Evolutionary conservation across 768 basidiomycete species (phyloP), one percentile per base, ranked within the genome.

Genomic region (Lactifluus piperatus): DNA sequence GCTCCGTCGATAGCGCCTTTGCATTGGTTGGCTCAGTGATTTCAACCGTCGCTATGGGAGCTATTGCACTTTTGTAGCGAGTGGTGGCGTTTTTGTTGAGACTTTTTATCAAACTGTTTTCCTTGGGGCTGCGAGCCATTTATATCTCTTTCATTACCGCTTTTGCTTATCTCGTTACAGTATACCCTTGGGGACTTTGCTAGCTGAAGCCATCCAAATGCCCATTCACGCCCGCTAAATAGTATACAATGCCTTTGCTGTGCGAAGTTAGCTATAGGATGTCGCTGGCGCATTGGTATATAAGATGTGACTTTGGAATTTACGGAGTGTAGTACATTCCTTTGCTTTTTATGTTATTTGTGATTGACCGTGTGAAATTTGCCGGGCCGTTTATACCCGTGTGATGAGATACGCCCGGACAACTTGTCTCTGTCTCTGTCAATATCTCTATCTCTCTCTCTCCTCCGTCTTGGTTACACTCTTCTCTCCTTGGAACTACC

Each of bases 21-120:
- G 65, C 69, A 13, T 62, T 68, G 30, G 54, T 74, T 24, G 58
- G 73, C 44, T 68, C 71, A 20, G 51, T 74, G 34, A 51, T 75
- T 5, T 74, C 70, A 32, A 68, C 71, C 22, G 68, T 71, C 10
- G 74, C 70, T 18, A 62, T 75, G 13, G 71, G 66, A 1, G 66
- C 67, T n/a, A 63, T 68, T 10, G 69, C 71, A 29, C 56, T 74
- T 24, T 57, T 69, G 36, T 71, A 60, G 62, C 50, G 18, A 32
- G 61, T 22, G 3, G 32, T 4, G 22, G 43, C 13, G n/a, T 3
- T 13, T 22, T 34, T 20, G 29, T 44, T 26, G 0, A 0, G 14
- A 27, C 41, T 34, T 10, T 14, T 46, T 47, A 22, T 49, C 34
- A 26, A 43, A 4, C 20, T 60, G 58, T 26, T 62, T 51, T 53